Evolutionary conservation across 2,329 filamentous ascomycete genomes (phyloP).

Genomic region (Acrodontium crateriforme): DNA sequence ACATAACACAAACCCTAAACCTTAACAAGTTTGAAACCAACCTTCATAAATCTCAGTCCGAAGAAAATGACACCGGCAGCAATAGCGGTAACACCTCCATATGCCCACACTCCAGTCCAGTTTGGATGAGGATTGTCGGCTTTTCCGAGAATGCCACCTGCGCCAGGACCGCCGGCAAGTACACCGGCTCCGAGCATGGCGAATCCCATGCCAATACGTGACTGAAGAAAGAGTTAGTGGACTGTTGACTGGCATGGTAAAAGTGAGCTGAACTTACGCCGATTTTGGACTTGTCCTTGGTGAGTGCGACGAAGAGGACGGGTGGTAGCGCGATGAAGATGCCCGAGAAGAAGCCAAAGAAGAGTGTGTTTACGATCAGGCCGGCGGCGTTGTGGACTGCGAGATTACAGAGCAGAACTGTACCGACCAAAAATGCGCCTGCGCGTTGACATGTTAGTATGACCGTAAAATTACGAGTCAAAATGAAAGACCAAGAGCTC

Average conservation of each 20-base stretch:
- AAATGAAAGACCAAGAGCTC: conserved; percentile 1
- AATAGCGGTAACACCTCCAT: conserved; percentile 15
- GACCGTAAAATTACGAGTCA: neutral
- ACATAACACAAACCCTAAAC: conserved; percentile 4
- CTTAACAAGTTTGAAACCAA: conserved; percentile 17
- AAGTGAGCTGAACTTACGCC: too few relatives aligned
- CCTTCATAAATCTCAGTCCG: conserved; percentile 13
- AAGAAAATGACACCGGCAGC: conserved; percentile 14
- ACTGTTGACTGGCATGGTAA: too few relatives aligned
- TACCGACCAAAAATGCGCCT: conserved; percentile 20
- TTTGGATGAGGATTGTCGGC: conserved; percentile 8
- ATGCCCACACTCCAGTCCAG: conserved; percentile 25
- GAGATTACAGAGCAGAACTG: conserved; percentile 25
- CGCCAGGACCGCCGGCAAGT: conserved; percentile 22
- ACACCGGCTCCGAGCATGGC: conserved; percentile 21
- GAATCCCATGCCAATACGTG: conserved; percentile 28
- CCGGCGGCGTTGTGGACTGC: conserved; percentile 21
- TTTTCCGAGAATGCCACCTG: conserved; percentile 21
- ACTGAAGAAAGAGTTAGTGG: too few relatives aligned
- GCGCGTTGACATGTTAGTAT: conserved; percentile 4
- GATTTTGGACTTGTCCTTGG: conserved; percentile 27
- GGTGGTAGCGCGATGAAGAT: conserved; percentile 31
- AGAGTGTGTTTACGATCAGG: conserved; percentile 23
- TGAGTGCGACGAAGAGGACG: conserved; percentile 26
- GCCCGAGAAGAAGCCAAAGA: conserved; percentile 32